phyloP scores from a whole-genome alignment of 2,329 filamentous ascomycete species.

The Fusarium sp. region DNA sequence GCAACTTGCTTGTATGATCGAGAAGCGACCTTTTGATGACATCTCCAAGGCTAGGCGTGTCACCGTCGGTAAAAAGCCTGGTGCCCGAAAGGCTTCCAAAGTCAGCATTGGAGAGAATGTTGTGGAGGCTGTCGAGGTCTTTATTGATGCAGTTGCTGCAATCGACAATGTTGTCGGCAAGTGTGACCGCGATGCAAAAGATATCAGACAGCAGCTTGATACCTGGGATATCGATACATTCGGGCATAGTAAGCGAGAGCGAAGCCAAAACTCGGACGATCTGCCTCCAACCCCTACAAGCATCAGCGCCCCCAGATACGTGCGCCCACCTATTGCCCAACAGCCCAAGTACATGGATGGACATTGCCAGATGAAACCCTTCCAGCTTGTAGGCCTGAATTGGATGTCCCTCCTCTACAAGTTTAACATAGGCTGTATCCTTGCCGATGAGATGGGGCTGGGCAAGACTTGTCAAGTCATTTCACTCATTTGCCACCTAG shows the following conservation, averaged over 20 bases:
- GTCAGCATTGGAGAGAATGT: constrained; percentile 62
- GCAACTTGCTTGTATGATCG: constrained; percentile 74
- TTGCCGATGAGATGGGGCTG: constrained; percentile 96
- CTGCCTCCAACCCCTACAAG: constrained; percentile 56
- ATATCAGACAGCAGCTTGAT: constrained; percentile 57
- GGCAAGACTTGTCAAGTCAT: constrained; percentile 99
- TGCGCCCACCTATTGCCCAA: constrained; percentile 57
- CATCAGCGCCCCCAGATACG: constrained; percentile 46
- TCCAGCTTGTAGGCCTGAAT: constrained; percentile 93
- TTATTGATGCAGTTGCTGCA: constrained; percentile 81
- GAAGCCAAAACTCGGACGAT: constrained; percentile 46
- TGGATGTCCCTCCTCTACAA: constrained; percentile 90
- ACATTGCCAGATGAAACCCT: constrained; percentile 84
- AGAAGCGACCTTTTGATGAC: constrained; percentile 76
- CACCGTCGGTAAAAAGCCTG: constrained; percentile 59
- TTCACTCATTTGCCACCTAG: constrained; percentile 84
- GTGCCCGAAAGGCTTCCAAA: constrained; percentile 56
- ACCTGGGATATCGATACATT: constrained; percentile 60
- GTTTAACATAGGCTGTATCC: constrained; percentile 83
- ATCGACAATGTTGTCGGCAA: constrained; percentile 83
- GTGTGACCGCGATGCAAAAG: constrained; percentile 77
- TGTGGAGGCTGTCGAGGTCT: constrained; percentile 68
- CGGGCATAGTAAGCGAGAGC: constrained; percentile 51
- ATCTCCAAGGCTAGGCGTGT: constrained; percentile 74
- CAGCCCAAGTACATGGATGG: constrained; percentile 84